phyloP scores from a whole-genome alignment of 345 rosid species.

The Gynandropsis gynandra region DNA sequence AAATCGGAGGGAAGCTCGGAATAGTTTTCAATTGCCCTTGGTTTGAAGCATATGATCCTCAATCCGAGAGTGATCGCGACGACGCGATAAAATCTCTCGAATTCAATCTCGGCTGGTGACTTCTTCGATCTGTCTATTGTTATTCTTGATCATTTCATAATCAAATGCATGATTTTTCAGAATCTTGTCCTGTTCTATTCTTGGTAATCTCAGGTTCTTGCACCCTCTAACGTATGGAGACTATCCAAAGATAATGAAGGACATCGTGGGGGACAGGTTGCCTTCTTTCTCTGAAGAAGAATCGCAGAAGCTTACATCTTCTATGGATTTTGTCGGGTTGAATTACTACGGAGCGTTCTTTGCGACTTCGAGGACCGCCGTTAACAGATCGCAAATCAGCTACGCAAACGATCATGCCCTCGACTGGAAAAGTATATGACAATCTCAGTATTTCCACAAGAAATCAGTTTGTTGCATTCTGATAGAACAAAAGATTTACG shows the following conservation, averaged over 20 bases:
- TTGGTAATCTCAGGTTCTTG: conserved; percentile 35
- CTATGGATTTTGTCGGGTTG: neutral
- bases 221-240: conserved; percentile 64
- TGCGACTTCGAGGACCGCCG: neutral
- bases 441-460: neutral
- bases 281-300: conserved; percentile 37
- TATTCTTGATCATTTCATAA: neutral
- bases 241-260: conserved; percentile 56
- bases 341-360: neutral
- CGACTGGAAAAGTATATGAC: neutral
- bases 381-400: neutral
- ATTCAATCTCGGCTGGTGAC: neutral
- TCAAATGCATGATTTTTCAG: neutral
- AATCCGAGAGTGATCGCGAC: neutral
- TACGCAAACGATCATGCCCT: neutral
- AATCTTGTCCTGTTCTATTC: neutral
- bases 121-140: neutral
- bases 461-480: neutral
- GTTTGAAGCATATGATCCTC: neutral
- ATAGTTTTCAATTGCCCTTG: neutral
- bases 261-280: conserved; percentile 38
- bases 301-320: neutral
- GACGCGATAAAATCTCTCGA: neutral
- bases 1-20: conserved; percentile 1
- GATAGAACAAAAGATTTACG: neutral